phyloP scores from a whole-genome alignment of 2,329 filamentous ascomycete species.

The Pseudogymnoascus sp. region DNA sequence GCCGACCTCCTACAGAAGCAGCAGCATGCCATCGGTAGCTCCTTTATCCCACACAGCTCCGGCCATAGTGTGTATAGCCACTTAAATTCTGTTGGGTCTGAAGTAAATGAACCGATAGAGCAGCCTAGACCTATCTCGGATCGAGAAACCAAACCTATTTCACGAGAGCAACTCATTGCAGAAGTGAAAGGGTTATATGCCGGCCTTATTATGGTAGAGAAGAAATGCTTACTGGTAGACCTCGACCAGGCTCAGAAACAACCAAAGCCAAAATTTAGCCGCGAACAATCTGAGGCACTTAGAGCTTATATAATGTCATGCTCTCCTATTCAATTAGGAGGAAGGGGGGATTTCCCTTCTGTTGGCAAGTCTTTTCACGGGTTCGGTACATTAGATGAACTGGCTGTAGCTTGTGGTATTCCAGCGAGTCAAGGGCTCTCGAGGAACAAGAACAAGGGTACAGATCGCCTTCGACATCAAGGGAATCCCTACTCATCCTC shows the following conservation, averaged over 20 bases:
- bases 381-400: too few relatives aligned
- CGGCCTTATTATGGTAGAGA: background rate
- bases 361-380: background rate
- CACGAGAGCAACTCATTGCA: background rate
- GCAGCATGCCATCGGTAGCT: background rate
- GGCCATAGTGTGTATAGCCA: background rate
- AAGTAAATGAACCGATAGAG: too few relatives aligned
- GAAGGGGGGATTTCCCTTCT: constrained; percentile 2
- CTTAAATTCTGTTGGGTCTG: background rate
- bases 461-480: too few relatives aligned
- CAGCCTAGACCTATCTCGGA: background rate
- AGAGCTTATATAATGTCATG: background rate
- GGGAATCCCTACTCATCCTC: background rate
- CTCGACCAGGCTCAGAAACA: too few relatives aligned
- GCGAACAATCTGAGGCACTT: background rate
- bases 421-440: too few relatives aligned
- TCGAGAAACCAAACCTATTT: background rate
- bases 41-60: constrained; percentile 8
- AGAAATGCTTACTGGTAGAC: background rate
- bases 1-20: background rate
- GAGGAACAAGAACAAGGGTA: too few relatives aligned
- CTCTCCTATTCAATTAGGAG: background rate
- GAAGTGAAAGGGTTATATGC: background rate
- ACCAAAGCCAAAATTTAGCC: background rate
- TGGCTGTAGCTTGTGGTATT: too few relatives aligned